Percentiles rank a stretch among this genome's conserved stretches.
phyloP scores from a whole-genome alignment of 306 rosid species.

The Vachellia pachyceras region DNA sequence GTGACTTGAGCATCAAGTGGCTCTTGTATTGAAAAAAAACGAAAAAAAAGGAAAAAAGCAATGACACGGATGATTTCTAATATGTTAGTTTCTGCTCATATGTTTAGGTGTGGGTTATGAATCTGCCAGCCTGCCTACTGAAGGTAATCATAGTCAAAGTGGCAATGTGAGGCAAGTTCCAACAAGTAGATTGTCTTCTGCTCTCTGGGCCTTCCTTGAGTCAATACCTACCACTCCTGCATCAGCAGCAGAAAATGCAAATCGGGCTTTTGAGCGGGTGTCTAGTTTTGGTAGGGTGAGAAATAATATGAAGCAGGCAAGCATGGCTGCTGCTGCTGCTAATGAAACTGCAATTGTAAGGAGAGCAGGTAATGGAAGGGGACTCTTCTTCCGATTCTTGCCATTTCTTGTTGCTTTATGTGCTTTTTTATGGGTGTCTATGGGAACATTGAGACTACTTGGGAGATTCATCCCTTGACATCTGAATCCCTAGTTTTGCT shows the following conservation, averaged over 20 bases:
- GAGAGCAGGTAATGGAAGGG: not conserved
- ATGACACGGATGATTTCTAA: slow-evolving; percentile 48
- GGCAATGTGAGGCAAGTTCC: slow-evolving; percentile 44
- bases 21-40: slow-evolving; percentile 29
- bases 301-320: slow-evolving; percentile 39
- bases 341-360: slow-evolving; percentile 36
- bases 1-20: slow-evolving; percentile 39
- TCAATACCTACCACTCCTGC: slow-evolving; percentile 97
- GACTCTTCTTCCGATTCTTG: slow-evolving; percentile 19
- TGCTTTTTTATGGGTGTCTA: slow-evolving; percentile 72
- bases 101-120: slow-evolving; percentile 72
- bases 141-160: slow-evolving; percentile 56
- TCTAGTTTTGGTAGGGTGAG: slow-evolving; percentile 78
- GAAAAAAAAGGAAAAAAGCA: not conserved
- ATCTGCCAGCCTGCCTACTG: slow-evolving; percentile 50
- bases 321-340: slow-evolving; percentile 42
- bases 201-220: slow-evolving; percentile 91
- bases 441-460: slow-evolving; percentile 47
- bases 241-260: slow-evolving; percentile 82
- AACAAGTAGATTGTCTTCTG: slow-evolving; percentile 68
- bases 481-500: slow-evolving; percentile 50
- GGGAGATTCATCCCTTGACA: slow-evolving; percentile 46
- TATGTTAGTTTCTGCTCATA: slow-evolving; percentile 53
- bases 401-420: slow-evolving; percentile 74
- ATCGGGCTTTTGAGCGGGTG: slow-evolving; percentile 72